Base-by-base conservation (phyloP, 2,329 filamentous ascomycete species). In the Trichoderma semiorbis region DNA sequence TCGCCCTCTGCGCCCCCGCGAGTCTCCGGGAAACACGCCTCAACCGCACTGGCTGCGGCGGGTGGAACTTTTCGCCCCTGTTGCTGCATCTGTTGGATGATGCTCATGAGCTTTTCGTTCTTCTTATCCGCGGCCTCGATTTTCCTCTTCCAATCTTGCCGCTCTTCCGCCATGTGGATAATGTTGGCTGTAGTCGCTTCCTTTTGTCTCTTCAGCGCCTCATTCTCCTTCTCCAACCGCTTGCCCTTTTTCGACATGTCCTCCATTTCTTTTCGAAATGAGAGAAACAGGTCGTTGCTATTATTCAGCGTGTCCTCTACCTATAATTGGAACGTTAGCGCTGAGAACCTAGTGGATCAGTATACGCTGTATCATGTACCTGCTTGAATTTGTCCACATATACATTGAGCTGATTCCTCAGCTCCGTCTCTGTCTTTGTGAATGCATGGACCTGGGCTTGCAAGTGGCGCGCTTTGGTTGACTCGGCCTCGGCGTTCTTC, bases 311-410 rank as follows among this genome's bases (percentile, higher is more conserved):
- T 98, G 83, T 98, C 96, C 88, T 98, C 95, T 80, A 98, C 95
- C 95, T 98, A 76, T 32, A 18, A 26, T 73, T 74, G 73, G 73
- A 73, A 69, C 74, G 74, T 76, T 77, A 77, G 75, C 10, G 18
- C n/a, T 14, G 32, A 58, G n/a, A 11, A 6, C 6, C 16, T 39
- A 53, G 60, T 61, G 47, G 21, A 62, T 36, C n/a, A 28, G 32
- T 47, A 30, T 21, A 21, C 43, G 62, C 21, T 30, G 34, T 10
- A 26, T 8, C 8, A 81, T 88, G 82, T 89, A 97, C 95, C 93
- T 99, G 96, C 85, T 98, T 98, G 84, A 98, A 98, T 84, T 98
- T 99, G 80, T 99, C 96, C 30, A 98, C 95, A 78, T 99, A 99
- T 77, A 98, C 95, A 81, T 98, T 98, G 77, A 99, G 90, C 82